Base-by-base conservation (phyloP, 2,329 filamentous ascomycete species). In the Corinectria fuckeliana region DNA sequence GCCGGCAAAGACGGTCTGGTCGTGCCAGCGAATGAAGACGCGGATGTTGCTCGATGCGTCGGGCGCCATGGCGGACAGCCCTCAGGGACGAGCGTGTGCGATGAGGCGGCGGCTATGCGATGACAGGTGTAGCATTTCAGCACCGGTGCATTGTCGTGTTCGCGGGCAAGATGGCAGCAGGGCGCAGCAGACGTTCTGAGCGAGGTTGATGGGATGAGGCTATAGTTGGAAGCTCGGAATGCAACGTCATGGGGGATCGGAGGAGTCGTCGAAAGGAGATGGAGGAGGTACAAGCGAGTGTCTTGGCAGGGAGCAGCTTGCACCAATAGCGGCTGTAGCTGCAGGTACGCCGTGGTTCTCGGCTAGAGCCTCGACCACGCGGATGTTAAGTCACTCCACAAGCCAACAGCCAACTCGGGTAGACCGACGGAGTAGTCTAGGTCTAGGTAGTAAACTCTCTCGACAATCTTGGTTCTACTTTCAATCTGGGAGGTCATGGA, bases 1-100 rank as follows among this genome's bases (percentile, higher is more conserved):
- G 77, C 95, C 95, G 57, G 95, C 92, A 79, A 98, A 99, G 71
- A 99, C 92, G 62, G 91, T 93, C 76, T 94, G 89, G 74, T 96
- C 91, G 76, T 92, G 90, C 91, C 94, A 99, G 80, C 90, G 89
- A 76, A 99, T 92, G 76, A 94, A 97, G 77, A 97, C 94, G 76
- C 93, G 91, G 75, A 99, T 92, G 81, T 96, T 94, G 78, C 80
- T 81, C 62, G 75, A 70, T 66, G 71, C 74, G 70, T 83, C 80
- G 67, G 80, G 75, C 67, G 81, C 75, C 82, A 85, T 85, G 73
- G 68, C 78, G 73, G 60, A 65, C 65, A 49, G 62, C 65, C 60
- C 70, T 76, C 72, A 74, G 65, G 64, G 67, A 61, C 69, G 68
- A 69, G 67, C 67, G 67, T 68, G 65, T 71, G 63, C 64, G 59